Percentiles rank a stretch among this genome's conserved stretches.
Conservation (phyloP, 2,329 filamentous ascomycete genomes). For the Elsinoe batatas region DNA sequence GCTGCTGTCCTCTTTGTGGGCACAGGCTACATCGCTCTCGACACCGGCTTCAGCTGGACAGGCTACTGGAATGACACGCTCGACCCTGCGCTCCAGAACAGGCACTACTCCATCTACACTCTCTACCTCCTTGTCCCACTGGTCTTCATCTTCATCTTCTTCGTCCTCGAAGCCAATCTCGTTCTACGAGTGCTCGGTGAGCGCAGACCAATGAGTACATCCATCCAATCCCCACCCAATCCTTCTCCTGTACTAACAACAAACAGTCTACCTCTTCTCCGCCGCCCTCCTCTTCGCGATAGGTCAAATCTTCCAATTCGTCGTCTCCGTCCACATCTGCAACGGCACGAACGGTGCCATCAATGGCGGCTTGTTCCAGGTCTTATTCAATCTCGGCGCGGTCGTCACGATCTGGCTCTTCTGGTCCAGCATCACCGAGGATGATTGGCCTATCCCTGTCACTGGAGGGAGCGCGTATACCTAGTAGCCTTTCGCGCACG, state of each 20-base stretch:
- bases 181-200: conserved; percentile 83
- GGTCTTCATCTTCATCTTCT: conserved; percentile 80
- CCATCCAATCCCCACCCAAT: background rate
- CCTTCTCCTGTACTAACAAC: conserved; percentile 14
- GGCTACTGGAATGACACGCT: conserved; percentile 58
- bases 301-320: conserved; percentile 93
- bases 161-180: conserved; percentile 69
- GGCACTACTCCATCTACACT: conserved; percentile 82
- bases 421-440: conserved; percentile 98
- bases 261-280: conserved; percentile 59
- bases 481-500: conserved; percentile 12
- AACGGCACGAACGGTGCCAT: conserved; percentile 73
- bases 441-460: conserved; percentile 73
- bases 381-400: conserved; percentile 77
- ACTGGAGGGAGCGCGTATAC: conserved; percentile 32
- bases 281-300: conserved; percentile 78
- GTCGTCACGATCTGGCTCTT: conserved; percentile 85
- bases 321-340: conserved; percentile 85
- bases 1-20: conserved; percentile 68
- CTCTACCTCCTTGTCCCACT: conserved; percentile 85
- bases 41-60: conserved; percentile 83
- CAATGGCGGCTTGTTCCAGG: conserved; percentile 87
- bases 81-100: conserved; percentile 41
- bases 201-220: conserved; percentile 72
- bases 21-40: conserved; percentile 89